Conservation (phyloP, 345 rosid genomes). For the Ceriops zippeliana region DNA sequence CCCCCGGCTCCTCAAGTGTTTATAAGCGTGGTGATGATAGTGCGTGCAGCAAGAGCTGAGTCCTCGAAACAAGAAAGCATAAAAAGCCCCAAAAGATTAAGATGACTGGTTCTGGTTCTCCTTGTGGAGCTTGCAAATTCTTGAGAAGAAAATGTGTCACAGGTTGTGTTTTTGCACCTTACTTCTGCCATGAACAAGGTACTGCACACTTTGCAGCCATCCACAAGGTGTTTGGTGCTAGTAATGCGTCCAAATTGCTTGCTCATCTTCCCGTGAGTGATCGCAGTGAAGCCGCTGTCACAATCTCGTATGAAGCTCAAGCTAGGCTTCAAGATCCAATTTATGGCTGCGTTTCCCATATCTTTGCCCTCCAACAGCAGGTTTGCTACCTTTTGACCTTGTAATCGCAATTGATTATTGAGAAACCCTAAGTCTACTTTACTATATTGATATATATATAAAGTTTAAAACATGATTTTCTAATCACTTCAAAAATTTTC, state of each 20-base stretch:
- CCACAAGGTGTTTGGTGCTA: conserved; percentile 96
- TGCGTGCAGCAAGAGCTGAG: conserved; percentile 33
- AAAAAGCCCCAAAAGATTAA: conserved; percentile 4
- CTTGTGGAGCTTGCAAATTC: conserved; percentile 98
- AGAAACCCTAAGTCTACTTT: conserved; percentile 26
- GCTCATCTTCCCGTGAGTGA: conserved; percentile 68
- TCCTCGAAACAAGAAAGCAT: background rate
- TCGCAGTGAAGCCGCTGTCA: conserved; percentile 84
- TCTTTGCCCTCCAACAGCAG: conserved; percentile 95
- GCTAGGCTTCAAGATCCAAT: conserved; percentile 95
- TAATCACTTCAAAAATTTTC: conserved; percentile 16
- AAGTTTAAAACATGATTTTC: conserved; percentile 3
- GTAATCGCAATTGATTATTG: background rate
- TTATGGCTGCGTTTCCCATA: conserved; percentile 92
- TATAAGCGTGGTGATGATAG: conserved; percentile 48
- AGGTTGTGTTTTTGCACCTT: conserved; percentile 95
- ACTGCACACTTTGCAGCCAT: conserved; percentile 87
- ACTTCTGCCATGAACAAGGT: conserved; percentile 92
- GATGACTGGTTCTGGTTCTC: conserved; percentile 78
- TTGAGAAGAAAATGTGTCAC: conserved; percentile 83
- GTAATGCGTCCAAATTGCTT: conserved; percentile 85
- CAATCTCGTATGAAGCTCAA: conserved; percentile 95
- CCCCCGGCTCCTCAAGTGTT: conserved; percentile 60
- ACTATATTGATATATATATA: background rate
- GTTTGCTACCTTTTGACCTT: conserved; percentile 24